A percentile compares a stretch with the other conserved stretches of the same genome.
Conservation (phyloP, 225 moss, liverwort and hornwort genomes). For the Takakia lepidozioides region DNA sequence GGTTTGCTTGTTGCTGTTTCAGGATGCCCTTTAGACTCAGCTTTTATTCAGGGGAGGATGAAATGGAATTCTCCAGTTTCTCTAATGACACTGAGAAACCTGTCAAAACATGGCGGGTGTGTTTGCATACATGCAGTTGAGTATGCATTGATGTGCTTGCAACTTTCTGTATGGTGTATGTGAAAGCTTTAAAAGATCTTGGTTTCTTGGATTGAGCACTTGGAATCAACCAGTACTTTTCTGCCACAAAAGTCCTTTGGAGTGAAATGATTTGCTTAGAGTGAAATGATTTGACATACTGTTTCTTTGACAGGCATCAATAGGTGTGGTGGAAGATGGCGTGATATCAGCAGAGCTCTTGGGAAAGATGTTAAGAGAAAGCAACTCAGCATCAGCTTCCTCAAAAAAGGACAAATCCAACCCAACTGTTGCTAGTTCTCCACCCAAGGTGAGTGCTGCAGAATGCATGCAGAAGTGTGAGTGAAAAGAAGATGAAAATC, state of each 20-base stretch:
- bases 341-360: constrained; percentile 23
- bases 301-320: constrained; percentile 15
- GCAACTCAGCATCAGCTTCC: background rate
- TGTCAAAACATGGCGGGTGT: constrained; percentile 72
- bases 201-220: too few relatives aligned
- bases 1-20: background rate
- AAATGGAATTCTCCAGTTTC: constrained; percentile 63
- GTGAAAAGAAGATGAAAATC: too few relatives aligned
- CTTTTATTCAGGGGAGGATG: constrained; percentile 89
- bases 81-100: constrained; percentile 55
- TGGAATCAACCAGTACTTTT: too few relatives aligned
- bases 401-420: background rate
- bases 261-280: too few relatives aligned
- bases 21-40: constrained; percentile 72
- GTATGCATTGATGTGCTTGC: too few relatives aligned
- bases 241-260: too few relatives aligned
- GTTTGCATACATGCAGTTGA: too few relatives aligned
- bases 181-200: too few relatives aligned
- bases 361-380: constrained; percentile 19
- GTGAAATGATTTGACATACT: background rate
- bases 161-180: too few relatives aligned
- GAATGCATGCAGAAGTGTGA: too few relatives aligned
- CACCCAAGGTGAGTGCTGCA: background rate
- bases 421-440: constrained; percentile 5
- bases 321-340: constrained; percentile 35